Percentiles rank a stretch among this genome's conserved stretches.
Evolutionary conservation across 2,329 filamentous ascomycete genomes (phyloP).

Genomic region (Calonectria hongkongensis): DNA sequence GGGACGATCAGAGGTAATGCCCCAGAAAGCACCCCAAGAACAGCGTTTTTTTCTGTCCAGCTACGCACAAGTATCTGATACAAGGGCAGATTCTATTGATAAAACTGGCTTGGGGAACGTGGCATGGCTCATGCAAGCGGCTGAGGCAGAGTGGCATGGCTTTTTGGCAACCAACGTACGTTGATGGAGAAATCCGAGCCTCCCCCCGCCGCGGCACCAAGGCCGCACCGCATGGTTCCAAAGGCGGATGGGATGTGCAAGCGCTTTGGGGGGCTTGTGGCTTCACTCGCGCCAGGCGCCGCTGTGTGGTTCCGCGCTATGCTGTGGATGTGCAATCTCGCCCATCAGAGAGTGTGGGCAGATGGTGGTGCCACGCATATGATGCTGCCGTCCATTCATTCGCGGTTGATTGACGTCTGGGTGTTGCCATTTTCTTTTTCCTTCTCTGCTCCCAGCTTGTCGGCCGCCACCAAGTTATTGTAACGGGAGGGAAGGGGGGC

Average conservation of each 20-base stretch:
- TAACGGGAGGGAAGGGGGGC: neutral
- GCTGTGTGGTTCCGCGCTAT: slow-evolving; percentile 30
- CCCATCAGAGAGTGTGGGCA: slow-evolving; percentile 18
- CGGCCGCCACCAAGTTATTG: neutral
- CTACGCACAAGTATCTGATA: slow-evolving; percentile 28
- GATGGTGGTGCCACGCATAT: slow-evolving; percentile 20
- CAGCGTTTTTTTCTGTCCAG: neutral
- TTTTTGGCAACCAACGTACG: neutral
- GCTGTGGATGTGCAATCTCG: slow-evolving; percentile 14
- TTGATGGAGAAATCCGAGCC: slow-evolving; percentile 20
- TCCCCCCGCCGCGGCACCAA: neutral
- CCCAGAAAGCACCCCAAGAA: slow-evolving; percentile 3
- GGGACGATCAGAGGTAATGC: slow-evolving; percentile 31
- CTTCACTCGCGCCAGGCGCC: slow-evolving; percentile 45
- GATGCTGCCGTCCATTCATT: neutral
- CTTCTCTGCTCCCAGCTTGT: neutral
- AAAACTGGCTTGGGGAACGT: slow-evolving; percentile 13
- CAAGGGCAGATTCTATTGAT: slow-evolving; percentile 33
- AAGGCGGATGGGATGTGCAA: slow-evolving; percentile 44
- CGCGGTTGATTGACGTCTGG: neutral
- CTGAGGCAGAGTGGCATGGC: slow-evolving; percentile 17
- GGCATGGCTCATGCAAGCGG: slow-evolving; percentile 28
- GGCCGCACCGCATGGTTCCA: slow-evolving; percentile 7
- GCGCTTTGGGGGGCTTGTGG: slow-evolving; percentile 42
- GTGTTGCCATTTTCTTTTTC: slow-evolving; percentile 7